These are phyloP conservation scores for Penicillium hesseltinei DNA, from an alignment of 2,329 filamentous ascomycete species.

Conservation along the genomic window DNA sequence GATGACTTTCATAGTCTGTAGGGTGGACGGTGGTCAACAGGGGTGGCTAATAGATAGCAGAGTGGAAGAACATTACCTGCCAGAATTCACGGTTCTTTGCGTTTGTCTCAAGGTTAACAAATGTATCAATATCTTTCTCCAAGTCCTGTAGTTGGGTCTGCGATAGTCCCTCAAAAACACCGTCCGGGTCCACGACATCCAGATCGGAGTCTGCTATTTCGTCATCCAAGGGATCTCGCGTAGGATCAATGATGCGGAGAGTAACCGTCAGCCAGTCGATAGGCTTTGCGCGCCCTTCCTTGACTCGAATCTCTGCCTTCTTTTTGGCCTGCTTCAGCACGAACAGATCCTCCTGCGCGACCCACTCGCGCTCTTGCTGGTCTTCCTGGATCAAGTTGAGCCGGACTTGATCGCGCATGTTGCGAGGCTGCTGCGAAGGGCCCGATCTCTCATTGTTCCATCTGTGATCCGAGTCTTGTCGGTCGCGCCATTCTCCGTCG, in stretches of 20 bases:
- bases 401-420: constrained; percentile 46
- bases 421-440: constrained; percentile 26
- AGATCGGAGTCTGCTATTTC: constrained; percentile 76
- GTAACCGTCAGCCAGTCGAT: constrained; percentile 94
- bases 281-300: constrained; percentile 83
- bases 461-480: constrained; percentile 22
- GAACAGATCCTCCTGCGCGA: constrained; percentile 93
- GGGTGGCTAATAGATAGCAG: background rate
- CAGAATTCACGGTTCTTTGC: constrained; percentile 81
- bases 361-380: constrained; percentile 76
- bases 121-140: constrained; percentile 77
- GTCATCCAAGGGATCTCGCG: constrained; percentile 76
- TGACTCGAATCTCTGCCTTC: constrained; percentile 92
- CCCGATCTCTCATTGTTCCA: constrained; percentile 26
- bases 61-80: constrained; percentile 53
- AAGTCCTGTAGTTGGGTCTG: constrained; percentile 69
- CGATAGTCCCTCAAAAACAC: constrained; percentile 72
- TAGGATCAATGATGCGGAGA: constrained; percentile 80
- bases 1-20: constrained; percentile 74
- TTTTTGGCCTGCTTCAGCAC: constrained; percentile 97
- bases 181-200: constrained; percentile 74
- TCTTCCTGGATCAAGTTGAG: constrained; percentile 65
- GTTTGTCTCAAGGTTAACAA: constrained; percentile 76
- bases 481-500: constrained; percentile 28
- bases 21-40: background rate